Percentiles rank a stretch among this genome's conserved stretches.
Conservation (phyloP, 106 monocot species). For the Phalaenopsis aphrodite region DNA sequence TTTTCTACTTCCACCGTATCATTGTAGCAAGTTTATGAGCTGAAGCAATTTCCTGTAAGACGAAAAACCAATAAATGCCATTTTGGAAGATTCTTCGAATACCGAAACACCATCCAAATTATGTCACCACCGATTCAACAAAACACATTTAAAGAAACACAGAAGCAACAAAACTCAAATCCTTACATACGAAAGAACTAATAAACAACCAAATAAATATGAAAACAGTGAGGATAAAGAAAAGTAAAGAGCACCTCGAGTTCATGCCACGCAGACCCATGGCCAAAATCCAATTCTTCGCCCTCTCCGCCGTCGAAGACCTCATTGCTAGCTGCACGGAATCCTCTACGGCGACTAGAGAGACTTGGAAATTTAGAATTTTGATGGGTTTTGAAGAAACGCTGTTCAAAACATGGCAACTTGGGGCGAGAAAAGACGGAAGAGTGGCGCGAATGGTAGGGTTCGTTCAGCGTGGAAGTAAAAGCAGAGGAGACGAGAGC, state of each 20-base stretch:
- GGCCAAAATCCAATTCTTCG: neutral
- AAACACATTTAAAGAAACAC: neutral
- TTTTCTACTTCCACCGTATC: neutral
- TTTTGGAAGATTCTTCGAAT: neutral
- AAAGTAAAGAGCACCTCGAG: neutral
- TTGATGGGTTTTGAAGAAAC: neutral
- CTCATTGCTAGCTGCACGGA: neutral
- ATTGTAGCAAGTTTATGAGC: neutral
- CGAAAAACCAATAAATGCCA: neutral
- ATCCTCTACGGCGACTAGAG: neutral
- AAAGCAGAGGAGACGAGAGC: conserved; percentile 13
- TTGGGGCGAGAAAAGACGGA: neutral
- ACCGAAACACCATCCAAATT: neutral
- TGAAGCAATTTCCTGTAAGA: neutral
- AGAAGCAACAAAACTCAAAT: neutral
- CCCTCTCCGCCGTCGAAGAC: neutral
- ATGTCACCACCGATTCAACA: neutral
- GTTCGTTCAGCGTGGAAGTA: neutral
- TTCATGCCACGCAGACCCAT: neutral
- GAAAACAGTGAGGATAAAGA: neutral
- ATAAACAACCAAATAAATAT: neutral
- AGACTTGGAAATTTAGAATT: neutral
- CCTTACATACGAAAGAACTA: neutral
- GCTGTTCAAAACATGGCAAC: neutral
- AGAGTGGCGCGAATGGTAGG: conserved; percentile 1